Percentiles rank a stretch among this genome's conserved stretches.
These are phyloP conservation scores for Fragaria ananassa DNA, from an alignment of 306 rosid species.

Conservation along the genomic window DNA sequence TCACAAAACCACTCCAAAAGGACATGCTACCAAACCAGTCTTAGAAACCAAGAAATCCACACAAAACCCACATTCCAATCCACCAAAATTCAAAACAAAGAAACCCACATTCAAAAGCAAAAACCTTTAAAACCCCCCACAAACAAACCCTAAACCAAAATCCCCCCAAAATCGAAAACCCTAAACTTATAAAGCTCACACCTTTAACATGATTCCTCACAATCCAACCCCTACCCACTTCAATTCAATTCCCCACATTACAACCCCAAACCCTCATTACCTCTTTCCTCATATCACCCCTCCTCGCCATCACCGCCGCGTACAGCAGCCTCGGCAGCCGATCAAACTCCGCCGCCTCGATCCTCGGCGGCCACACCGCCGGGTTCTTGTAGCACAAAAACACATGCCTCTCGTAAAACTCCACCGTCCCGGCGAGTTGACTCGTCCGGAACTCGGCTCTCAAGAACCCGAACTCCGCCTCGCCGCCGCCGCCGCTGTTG, in stretches of 20 bases:
- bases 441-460: constrained; percentile 60
- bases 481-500: constrained; percentile 16
- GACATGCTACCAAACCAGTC: constrained; percentile 12
- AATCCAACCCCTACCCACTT: constrained; percentile 2
- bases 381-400: constrained; percentile 90
- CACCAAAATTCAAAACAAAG: background rate
- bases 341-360: constrained; percentile 96
- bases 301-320: constrained; percentile 72
- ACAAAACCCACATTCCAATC: background rate
- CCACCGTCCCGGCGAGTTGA: constrained; percentile 75
- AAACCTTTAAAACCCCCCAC: background rate
- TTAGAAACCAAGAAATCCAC: constrained; percentile 6
- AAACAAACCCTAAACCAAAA: background rate
- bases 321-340: constrained; percentile 86
- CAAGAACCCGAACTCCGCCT: constrained; percentile 68
- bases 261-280: constrained; percentile 24
- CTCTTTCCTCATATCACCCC: constrained; percentile 67
- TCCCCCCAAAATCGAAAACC: background rate
- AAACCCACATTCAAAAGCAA: constrained; percentile 2
- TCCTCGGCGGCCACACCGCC: constrained; percentile 77
- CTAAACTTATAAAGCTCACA: background rate
- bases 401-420: constrained; percentile 67
- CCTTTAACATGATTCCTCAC: background rate
- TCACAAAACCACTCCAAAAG: background rate
- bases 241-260: background rate